These are phyloP conservation scores for Talaromyces thailandensis DNA, from an alignment of 495 filamentous ascomycete species.

Conservation along the genomic window DNA sequence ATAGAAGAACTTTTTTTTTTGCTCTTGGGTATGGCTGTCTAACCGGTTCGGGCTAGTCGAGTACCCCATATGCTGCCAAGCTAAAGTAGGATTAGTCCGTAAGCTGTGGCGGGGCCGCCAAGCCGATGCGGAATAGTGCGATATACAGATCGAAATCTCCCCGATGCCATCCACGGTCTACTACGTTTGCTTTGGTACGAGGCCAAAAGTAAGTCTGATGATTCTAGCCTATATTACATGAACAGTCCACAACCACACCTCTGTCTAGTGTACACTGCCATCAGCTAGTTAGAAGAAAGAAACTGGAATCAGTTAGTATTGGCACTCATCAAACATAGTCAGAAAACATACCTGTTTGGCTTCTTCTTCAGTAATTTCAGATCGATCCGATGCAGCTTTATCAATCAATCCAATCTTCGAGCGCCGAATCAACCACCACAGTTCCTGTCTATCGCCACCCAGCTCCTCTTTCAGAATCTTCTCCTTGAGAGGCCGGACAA, in stretches of 20 bases:
- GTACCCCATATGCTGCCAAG: not conserved
- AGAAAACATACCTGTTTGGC: conserved; percentile 46
- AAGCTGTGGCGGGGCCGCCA: not conserved
- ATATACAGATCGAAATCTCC: not conserved
- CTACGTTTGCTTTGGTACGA: not conserved
- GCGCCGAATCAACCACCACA: conserved; percentile 69
- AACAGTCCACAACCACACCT: not conserved
- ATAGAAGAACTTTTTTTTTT: conserved; percentile 13
- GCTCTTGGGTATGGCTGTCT: not conserved
- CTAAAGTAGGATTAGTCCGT: not conserved
- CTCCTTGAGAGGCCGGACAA: conserved; percentile 61
- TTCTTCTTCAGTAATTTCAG: conserved; percentile 57
- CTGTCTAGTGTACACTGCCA: not conserved
- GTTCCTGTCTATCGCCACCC: conserved; percentile 71
- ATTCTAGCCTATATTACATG: not conserved
- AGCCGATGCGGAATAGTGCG: not conserved
- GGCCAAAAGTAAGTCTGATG: not conserved
- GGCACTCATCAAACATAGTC: not conserved
- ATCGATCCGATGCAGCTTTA: conserved; percentile 45
- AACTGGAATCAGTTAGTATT: conserved; percentile 1
- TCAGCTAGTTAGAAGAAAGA: not conserved
- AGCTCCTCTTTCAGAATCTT: conserved; percentile 62
- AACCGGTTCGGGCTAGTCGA: not conserved
- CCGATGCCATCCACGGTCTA: not conserved
- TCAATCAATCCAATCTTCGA: conserved; percentile 68